phyloP scores from a whole-genome alignment of 228 moss, liverwort and hornwort genomes.

The Sphagnum magellanicum region DNA sequence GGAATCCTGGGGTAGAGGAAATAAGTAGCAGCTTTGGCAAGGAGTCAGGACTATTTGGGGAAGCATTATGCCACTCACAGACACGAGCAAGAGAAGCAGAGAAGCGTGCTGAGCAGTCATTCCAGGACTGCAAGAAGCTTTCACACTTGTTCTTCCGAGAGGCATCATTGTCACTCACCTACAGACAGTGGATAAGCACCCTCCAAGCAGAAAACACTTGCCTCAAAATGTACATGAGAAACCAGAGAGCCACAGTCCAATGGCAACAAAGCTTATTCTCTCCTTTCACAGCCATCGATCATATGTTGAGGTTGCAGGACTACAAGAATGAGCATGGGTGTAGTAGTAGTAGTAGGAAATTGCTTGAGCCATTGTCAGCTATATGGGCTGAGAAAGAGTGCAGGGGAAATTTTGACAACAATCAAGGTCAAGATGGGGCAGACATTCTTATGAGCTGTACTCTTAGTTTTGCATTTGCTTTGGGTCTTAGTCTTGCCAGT shows the following conservation, averaged over 20 bases:
- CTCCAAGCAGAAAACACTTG: constrained; percentile 81
- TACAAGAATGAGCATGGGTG: constrained; percentile 31
- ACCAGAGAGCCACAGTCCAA: constrained; percentile 55
- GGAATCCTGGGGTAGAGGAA: constrained; percentile 39
- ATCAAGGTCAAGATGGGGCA: constrained; percentile 20
- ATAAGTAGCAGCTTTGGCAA: constrained; percentile 26
- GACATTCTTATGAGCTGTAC: constrained; percentile 62
- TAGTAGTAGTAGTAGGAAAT: constrained; percentile 17
- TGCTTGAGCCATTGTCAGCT: constrained; percentile 44
- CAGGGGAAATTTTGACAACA: constrained; percentile 3
- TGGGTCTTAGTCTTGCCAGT: constrained; percentile 81
- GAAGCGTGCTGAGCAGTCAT: constrained; percentile 56
- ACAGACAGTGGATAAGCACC: constrained; percentile 69
- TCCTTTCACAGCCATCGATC: constrained; percentile 61
- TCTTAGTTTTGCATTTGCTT: constrained; percentile 77
- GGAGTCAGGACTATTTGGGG: constrained; percentile 55
- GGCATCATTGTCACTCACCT: constrained; percentile 74
- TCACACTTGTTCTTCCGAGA: constrained; percentile 73
- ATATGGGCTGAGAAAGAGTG: constrained; percentile 49
- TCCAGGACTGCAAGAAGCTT: constrained; percentile 59
- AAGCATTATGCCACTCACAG: constrained; percentile 88
- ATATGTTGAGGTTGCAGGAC: constrained; percentile 47
- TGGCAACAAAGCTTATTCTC: constrained; percentile 64
- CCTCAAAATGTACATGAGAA: constrained; percentile 57
- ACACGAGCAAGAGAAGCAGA: constrained; percentile 90